These are phyloP conservation scores for Misopates orontium DNA, from an alignment of 257 asterid species.

Conservation along the genomic window DNA sequence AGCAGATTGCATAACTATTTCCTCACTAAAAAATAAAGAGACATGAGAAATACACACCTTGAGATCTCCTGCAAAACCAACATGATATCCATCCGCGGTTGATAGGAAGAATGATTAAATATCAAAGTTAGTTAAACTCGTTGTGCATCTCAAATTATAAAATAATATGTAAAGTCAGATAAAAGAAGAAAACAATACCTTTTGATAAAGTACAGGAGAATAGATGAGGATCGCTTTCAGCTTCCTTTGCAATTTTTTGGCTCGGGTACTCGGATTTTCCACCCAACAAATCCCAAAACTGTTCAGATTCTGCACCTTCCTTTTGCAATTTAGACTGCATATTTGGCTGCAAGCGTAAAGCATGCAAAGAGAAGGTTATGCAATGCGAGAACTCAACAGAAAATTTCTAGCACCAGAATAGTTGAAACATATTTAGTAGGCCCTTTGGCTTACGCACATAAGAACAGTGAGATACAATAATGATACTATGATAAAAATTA, in stretches of 20 bases:
- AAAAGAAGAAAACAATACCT: constrained; percentile 41
- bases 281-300: constrained; percentile 90
- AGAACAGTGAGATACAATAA: constrained; percentile 2
- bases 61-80: constrained; percentile 70
- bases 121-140: constrained; percentile 39
- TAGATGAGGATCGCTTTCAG: constrained; percentile 89
- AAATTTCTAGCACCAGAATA: neutral
- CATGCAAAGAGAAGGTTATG: constrained; percentile 16
- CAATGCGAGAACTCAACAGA: neutral
- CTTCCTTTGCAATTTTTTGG: constrained; percentile 78
- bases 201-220: constrained; percentile 77
- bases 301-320: constrained; percentile 95
- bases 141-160: neutral
- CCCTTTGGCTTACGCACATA: constrained; percentile 2
- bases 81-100: constrained; percentile 36
- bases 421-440: neutral
- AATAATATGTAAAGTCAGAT: constrained; percentile 16
- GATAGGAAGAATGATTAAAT: constrained; percentile 27
- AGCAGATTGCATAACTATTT: constrained; percentile 22
- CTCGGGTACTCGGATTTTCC: constrained; percentile 97
- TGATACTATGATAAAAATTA: neutral
- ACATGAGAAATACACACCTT: constrained; percentile 55
- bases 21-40: constrained; percentile 11
- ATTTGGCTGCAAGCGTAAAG: constrained; percentile 70
- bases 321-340: constrained; percentile 80